Evolutionary conservation across 768 basidiomycete species (phyloP), one percentile per base, ranked within the genome.

Genomic region (Podaxis sp.): DNA sequence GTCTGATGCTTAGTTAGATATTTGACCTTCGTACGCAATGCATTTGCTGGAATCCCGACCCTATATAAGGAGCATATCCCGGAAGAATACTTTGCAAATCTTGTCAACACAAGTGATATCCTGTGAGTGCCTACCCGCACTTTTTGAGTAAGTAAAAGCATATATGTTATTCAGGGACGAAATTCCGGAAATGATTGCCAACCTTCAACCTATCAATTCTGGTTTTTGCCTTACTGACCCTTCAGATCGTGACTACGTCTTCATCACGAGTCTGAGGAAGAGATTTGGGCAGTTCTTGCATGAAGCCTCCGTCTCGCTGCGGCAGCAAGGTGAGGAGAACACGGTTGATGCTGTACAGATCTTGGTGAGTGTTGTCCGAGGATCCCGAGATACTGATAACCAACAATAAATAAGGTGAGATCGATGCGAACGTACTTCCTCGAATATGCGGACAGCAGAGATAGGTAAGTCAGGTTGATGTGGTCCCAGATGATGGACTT

Each of bases 311-410:
- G 75, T 78, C 5, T 82, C 83, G 16, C 71, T 93, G 64, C 81
- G 81, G 37, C 79, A 83, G 62, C 90, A 91, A 71, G 90, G 90
- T 4, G 87, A 89, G 67, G 88, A 90, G 71, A 90, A 88, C 64
- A 88, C 87, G 1, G 84, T 95, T 6, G 93, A 95, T 71, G 86
- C 88, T 4, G 88, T 93, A 16, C 82, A 88, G 64, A 82, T 85
- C 69, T 75, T 91, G 59, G 90, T 89, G 64, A 58, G 83, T 73
- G 14, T 18, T 28, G 32, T 50, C 21, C 6, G 32, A 21, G 18
- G 11, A 9, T 35, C 13, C 35, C 16, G 37, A 6, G 7, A 23
- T 13, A 48, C 38, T 36, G 27, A 44, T 27, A 21, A 25, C 61
- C 23, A 55, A 61, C 16, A 3, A 56, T 62, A 4, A 25, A 51